Conservation (phyloP, 805 yeast genomes). For the Candida peoriensis region DNA sequence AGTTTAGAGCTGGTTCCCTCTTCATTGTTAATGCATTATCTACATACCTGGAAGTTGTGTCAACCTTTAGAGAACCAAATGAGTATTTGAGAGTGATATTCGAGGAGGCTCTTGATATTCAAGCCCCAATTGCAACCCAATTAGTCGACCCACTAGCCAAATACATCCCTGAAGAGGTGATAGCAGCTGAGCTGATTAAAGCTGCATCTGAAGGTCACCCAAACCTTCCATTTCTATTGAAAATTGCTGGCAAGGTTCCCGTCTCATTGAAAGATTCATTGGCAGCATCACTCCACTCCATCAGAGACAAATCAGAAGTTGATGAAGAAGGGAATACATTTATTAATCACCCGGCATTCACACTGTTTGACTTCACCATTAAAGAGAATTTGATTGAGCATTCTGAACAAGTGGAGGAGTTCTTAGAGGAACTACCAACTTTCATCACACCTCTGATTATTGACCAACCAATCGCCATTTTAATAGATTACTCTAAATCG, state of each 20-base stretch:
- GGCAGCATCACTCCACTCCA: constrained; percentile 13
- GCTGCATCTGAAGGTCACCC: constrained; percentile 6
- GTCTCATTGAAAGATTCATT: constrained; percentile 15
- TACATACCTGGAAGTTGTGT: constrained; percentile 21
- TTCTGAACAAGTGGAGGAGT: constrained; percentile 25
- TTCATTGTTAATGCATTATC: constrained; percentile 28
- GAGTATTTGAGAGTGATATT: constrained; percentile 6
- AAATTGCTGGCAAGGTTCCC: constrained; percentile 6
- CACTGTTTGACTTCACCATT: constrained; percentile 25
- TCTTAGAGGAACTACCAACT: constrained; percentile 31
- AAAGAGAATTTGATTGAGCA: constrained; percentile 17
- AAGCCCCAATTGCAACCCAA: constrained; percentile 12
- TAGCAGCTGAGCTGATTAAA: constrained; percentile 9
- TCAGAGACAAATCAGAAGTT: constrained; percentile 14
- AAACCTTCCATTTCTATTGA: constrained; percentile 8
- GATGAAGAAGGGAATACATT: constrained; percentile 19
- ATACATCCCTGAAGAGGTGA: constrained; percentile 11
- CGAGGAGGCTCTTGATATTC: constrained; percentile 15
- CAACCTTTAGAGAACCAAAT: constrained; percentile 2
- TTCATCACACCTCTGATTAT: constrained; percentile 26
- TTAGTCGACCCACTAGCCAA: constrained; percentile 19
- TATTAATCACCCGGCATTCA: constrained; percentile 21
- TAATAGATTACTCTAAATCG: constrained; percentile 29
- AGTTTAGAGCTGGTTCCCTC: constrained; percentile 27
- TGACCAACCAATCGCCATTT: constrained; percentile 28